phyloP scores from a whole-genome alignment of 1,284 basidiomycete species.

The Erythrobasidium hasegawianum region DNA sequence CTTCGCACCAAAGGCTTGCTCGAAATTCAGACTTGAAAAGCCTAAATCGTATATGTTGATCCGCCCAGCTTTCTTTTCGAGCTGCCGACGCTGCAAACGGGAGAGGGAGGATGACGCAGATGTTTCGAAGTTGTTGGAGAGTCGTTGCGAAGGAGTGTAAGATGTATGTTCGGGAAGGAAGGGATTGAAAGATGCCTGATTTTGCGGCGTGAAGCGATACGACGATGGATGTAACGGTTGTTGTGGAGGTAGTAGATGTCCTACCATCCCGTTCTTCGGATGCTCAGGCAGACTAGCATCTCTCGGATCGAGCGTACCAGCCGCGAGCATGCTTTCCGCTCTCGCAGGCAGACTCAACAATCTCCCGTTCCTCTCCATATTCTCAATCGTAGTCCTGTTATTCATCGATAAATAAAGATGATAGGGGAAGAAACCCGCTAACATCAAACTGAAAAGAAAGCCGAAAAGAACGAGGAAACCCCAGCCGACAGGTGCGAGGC shows the following conservation, averaged over 20 bases:
- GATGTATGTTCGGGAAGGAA: slow-evolving; percentile 8
- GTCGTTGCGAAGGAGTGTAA: neutral
- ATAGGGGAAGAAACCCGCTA: slow-evolving; percentile 28
- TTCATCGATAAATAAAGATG: slow-evolving; percentile 31
- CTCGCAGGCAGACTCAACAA: slow-evolving; percentile 9
- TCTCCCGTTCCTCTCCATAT: slow-evolving; percentile 30
- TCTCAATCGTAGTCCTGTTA: slow-evolving; percentile 33
- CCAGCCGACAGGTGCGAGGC: slow-evolving; percentile 29
- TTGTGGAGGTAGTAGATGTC: slow-evolving; percentile 2
- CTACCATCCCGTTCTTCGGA: slow-evolving; percentile 13
- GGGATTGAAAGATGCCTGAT: slow-evolving; percentile 9
- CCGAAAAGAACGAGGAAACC: slow-evolving; percentile 32
- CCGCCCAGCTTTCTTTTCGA: slow-evolving; percentile 23
- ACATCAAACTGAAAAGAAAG: slow-evolving; percentile 31
- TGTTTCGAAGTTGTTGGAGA: neutral
- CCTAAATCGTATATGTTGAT: slow-evolving; percentile 35
- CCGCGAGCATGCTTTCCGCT: slow-evolving; percentile 23
- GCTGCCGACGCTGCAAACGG: slow-evolving; percentile 9
- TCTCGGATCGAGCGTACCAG: slow-evolving; percentile 16
- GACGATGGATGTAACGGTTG: neutral
- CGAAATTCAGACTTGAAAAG: slow-evolving; percentile 19
- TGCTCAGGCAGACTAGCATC: slow-evolving; percentile 18
- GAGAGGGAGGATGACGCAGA: slow-evolving; percentile 16
- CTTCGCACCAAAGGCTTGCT: slow-evolving; percentile 24
- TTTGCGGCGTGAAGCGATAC: neutral